Conservation (phyloP, 176 grass and related monocot species). For the Zoysia japonica region DNA sequence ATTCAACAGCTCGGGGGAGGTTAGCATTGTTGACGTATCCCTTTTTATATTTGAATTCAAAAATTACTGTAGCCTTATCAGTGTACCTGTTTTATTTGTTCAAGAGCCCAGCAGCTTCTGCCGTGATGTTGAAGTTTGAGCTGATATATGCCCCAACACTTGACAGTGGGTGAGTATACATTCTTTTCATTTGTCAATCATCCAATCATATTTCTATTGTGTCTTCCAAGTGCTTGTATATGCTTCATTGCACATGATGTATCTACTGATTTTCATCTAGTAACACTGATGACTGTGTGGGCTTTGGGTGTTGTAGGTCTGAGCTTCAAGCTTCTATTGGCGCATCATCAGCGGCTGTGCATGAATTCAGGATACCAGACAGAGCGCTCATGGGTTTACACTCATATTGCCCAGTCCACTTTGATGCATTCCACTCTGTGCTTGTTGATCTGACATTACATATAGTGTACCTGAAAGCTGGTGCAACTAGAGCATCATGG, state of each 20-base stretch:
- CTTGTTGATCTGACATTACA: constrained; percentile 94
- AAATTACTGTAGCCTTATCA: constrained; percentile 31
- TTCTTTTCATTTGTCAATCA: not conserved
- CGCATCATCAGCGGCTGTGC: constrained; percentile 66
- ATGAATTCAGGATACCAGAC: constrained; percentile 92
- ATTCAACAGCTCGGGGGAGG: constrained; percentile 69
- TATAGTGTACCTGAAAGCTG: constrained; percentile 89
- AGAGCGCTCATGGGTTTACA: constrained; percentile 85
- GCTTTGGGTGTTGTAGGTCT: constrained; percentile 55
- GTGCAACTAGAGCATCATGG: constrained; percentile 66
- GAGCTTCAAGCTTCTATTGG: constrained; percentile 68
- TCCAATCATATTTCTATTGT: not conserved
- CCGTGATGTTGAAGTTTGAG: constrained; percentile 94
- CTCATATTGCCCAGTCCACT: constrained; percentile 95
- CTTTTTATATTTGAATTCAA: constrained; percentile 25
- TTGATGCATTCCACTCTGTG: constrained; percentile 84
- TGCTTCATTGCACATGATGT: not conserved
- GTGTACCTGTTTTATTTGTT: constrained; percentile 42
- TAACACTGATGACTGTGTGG: constrained; percentile 31
- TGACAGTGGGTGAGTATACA: constrained; percentile 67
- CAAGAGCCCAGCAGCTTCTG: constrained; percentile 67
- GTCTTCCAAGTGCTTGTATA: constrained; percentile 12
- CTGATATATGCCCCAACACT: constrained; percentile 81
- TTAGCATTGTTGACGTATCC: constrained; percentile 35
- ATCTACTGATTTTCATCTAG: constrained; percentile 15